Evolutionary conservation across 2,329 filamentous ascomycete species (phyloP), one percentile per base, ranked within the genome.

Genomic region (Diaporthe nobilis): DNA sequence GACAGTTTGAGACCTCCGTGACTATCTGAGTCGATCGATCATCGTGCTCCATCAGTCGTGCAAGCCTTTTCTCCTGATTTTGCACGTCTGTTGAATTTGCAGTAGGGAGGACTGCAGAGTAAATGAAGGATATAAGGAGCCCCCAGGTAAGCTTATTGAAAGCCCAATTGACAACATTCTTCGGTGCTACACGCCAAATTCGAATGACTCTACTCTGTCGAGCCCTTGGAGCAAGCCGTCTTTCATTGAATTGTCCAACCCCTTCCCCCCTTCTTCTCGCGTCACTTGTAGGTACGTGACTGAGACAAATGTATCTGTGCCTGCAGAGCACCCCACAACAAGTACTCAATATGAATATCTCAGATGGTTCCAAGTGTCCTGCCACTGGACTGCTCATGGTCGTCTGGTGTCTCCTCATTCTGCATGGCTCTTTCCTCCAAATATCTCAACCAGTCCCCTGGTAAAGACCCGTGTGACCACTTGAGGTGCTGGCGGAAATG

Each of bases 361-460:
- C 28, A 20, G 28, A 4, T 15, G 6, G 15, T 13, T 3, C 13
- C n/a, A 17, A 2, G 22, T 10, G 0, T 6, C 1, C 53, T 5
- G 20, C 15, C 13, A 31, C 28, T 20, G 28, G 53, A 57, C 15
- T 2, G 53, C 25, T 31, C 2, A 2, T 4, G 1, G 4, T 31
- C 25, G 2, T 57, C 25, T 8, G 2, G 15, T 57, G 8, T 20
- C 15, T 13, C 95, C 82, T 97, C 89, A 72, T 93, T 95, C 83
- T 95, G 92, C 95, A 98, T 98, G 85, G 96, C 98, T 4, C 95
- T 95, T 82, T 95, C 97, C 83, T 98, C 97, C 44, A 99, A 88
- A 89, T 98, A 95, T 84, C 98, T 98, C 13, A 96, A 98, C 97
- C 97, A 98, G 85, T 98, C 98, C 42, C 97, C 97, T 84, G 95